These are phyloP conservation scores for Trichoderma sp. DNA, from an alignment of 2,329 filamentous ascomycete species.

Conservation along the genomic window DNA sequence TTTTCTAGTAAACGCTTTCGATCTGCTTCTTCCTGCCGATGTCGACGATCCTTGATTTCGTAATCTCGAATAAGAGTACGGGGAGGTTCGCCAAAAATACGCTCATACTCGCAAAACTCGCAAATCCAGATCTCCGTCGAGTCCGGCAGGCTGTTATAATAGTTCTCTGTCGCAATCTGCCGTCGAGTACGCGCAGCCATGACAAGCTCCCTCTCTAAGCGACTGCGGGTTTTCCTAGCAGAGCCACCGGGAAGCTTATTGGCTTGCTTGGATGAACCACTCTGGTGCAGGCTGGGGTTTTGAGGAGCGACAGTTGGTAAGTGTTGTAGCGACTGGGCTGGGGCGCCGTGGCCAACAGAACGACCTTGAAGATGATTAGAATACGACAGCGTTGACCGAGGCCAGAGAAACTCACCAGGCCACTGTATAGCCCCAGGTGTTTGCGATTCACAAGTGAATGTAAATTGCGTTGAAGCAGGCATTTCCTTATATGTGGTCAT, in stretches of 20 bases:
- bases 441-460: constrained; percentile 92
- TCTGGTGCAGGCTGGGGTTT: constrained; percentile 27
- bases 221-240: constrained; percentile 61
- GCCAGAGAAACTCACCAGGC: constrained; percentile 51
- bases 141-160: constrained; percentile 69
- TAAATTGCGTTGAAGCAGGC: constrained; percentile 83
- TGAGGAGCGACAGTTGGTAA: neutral
- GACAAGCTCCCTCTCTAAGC: constrained; percentile 67
- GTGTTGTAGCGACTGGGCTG: constrained; percentile 2
- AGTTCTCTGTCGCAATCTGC: constrained; percentile 72
- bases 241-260: constrained; percentile 31
- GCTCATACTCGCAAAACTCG: constrained; percentile 97
- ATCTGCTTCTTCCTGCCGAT: constrained; percentile 81
- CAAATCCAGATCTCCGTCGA: constrained; percentile 86
- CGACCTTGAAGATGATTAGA: constrained; percentile 8
- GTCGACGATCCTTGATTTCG: constrained; percentile 87
- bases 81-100: constrained; percentile 86
- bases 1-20: constrained; percentile 83
- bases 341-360: neutral
- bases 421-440: constrained; percentile 76
- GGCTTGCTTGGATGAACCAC: constrained; percentile 36
- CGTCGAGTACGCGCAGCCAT: constrained; percentile 75
- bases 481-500: constrained; percentile 54
- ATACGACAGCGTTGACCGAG: neutral
- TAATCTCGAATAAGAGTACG: constrained; percentile 84